These are phyloP conservation scores for Pyronema domesticum DNA, from an alignment of 495 filamentous ascomycete species.

Conservation along the genomic window DNA sequence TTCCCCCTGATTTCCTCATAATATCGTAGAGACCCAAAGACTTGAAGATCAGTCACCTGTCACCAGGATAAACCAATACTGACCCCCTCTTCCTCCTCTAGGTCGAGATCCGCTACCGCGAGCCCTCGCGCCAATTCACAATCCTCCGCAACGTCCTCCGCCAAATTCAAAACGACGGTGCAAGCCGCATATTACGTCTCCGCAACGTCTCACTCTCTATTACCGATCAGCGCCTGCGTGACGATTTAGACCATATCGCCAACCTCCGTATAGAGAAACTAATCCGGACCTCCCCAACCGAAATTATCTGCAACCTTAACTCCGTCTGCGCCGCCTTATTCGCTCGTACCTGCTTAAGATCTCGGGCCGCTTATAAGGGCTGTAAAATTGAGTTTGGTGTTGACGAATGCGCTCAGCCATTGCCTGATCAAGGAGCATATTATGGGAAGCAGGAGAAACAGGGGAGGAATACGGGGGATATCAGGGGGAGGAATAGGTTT, in stretches of 20 bases:
- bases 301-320: conserved; percentile 48
- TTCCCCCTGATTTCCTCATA: too few relatives aligned
- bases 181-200: conserved; percentile 60
- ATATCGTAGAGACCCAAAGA: too few relatives aligned
- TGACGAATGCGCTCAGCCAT: conserved; percentile 56
- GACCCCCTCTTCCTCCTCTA: conserved; percentile 17
- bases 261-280: conserved; percentile 56
- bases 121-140: conserved; percentile 46
- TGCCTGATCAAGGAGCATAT: conserved; percentile 25
- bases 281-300: conserved; percentile 35
- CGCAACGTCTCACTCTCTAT: conserved; percentile 38
- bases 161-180: conserved; percentile 46
- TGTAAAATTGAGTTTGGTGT: conserved; percentile 51
- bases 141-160: conserved; percentile 46
- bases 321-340: conserved; percentile 61
- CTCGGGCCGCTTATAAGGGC: conserved; percentile 53
- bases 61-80: too few relatives aligned
- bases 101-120: conserved; percentile 54
- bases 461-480: too few relatives aligned
- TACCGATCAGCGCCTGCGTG: conserved; percentile 46
- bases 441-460: background rate
- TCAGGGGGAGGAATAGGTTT: too few relatives aligned
- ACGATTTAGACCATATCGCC: conserved; percentile 69
- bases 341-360: conserved; percentile 64
- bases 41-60: too few relatives aligned